A percentile compares a stretch with the other conserved stretches of the same genome.
These are phyloP conservation scores for Aspergillus ostianus DNA, from an alignment of 495 filamentous ascomycete species.

Conservation along the genomic window DNA sequence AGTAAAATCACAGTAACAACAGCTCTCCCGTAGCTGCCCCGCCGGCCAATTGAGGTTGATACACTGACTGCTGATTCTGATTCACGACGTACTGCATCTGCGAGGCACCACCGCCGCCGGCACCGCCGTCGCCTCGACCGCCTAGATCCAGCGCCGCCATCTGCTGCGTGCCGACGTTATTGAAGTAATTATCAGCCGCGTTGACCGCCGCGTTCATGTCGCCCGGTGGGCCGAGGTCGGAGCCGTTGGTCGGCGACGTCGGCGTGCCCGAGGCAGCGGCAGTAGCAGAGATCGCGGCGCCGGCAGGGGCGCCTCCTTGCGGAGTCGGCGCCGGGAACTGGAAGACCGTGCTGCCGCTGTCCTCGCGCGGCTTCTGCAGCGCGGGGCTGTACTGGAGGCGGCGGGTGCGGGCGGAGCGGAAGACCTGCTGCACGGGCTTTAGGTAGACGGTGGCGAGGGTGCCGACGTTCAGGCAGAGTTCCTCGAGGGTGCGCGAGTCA, in stretches of 20 bases:
- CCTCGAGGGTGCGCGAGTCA: conserved; percentile 87
- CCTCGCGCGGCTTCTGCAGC: conserved; percentile 64
- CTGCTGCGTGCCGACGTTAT: conserved; percentile 64
- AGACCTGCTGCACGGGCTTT: conserved; percentile 97
- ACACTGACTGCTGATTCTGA: conserved; percentile 53
- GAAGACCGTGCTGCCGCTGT: conserved; percentile 43
- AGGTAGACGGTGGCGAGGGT: conserved; percentile 96
- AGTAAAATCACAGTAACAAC: conserved; percentile 38
- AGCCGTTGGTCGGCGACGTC: conserved; percentile 25
- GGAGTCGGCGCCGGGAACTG: conserved; percentile 26
- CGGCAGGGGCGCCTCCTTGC: background rate
- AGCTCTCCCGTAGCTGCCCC: conserved; percentile 51
- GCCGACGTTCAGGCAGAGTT: conserved; percentile 95
- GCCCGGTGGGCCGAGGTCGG: conserved; percentile 23
- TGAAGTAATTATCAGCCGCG: conserved; percentile 85
- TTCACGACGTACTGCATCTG: conserved; percentile 53
- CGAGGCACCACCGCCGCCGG: conserved; percentile 36
- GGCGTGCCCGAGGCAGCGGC: conserved; percentile 20
- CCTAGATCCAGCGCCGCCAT: conserved; percentile 67
- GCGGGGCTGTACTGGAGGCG: conserved; percentile 78
- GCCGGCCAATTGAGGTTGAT: conserved; percentile 49
- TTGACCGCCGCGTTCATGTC: conserved; percentile 68
- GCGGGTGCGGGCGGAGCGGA: conserved; percentile 80
- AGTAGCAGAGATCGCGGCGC: background rate
- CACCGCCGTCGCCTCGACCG: conserved; percentile 41